Percentiles rank a stretch among this genome's conserved stretches.
Conservation (phyloP, 805 yeast species). For the Clavispora carvajalis region DNA sequence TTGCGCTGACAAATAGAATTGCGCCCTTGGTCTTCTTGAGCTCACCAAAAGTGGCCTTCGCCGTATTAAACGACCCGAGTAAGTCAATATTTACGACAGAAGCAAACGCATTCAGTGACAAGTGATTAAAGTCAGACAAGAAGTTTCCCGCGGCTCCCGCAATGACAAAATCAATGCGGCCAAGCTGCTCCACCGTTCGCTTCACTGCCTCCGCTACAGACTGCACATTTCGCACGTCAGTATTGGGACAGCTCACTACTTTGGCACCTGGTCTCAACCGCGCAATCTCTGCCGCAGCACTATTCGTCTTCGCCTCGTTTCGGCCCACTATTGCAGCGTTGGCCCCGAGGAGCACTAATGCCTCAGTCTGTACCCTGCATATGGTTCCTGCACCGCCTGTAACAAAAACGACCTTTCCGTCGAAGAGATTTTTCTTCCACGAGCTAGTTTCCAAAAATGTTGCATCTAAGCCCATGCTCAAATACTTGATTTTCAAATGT, state of each 20-base stretch:
- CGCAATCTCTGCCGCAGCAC: constrained; percentile 20
- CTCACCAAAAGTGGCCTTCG: constrained; percentile 34
- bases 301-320: constrained; percentile 20
- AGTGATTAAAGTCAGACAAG: constrained; percentile 38
- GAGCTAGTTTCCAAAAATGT: constrained; percentile 16
- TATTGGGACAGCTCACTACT: constrained; percentile 19
- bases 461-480: constrained; percentile 10
- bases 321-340: constrained; percentile 26
- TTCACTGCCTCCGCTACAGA: constrained; percentile 21
- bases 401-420: constrained; percentile 27
- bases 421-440: constrained; percentile 24
- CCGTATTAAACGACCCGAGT: constrained; percentile 39
- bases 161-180: constrained; percentile 39
- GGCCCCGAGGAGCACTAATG: constrained; percentile 24
- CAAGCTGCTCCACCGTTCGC: constrained; percentile 25
- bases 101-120: constrained; percentile 38
- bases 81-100: constrained; percentile 36
- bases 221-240: constrained; percentile 21
- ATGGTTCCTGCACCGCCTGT: constrained; percentile 29
- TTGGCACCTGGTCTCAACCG: constrained; percentile 20
- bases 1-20: constrained; percentile 35
- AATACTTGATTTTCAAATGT: background rate
- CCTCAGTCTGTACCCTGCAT: constrained; percentile 26
- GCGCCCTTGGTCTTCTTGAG: constrained; percentile 35
- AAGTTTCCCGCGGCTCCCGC: constrained; percentile 45